phyloP scores from a whole-genome alignment of 768 basidiomycete genomes.

The Suillus hirtellus region DNA sequence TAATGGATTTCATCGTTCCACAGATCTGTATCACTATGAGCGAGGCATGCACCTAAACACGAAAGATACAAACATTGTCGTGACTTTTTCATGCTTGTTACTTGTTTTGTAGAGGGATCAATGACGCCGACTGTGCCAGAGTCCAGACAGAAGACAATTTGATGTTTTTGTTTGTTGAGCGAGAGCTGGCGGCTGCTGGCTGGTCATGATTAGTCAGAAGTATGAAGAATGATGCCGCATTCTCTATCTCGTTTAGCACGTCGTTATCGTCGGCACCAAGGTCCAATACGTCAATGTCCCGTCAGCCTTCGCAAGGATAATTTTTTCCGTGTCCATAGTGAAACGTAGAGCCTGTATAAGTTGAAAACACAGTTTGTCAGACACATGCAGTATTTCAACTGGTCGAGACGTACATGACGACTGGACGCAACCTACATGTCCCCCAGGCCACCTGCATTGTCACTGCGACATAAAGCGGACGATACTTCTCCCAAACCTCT shows the following conservation, averaged over 20 bases:
- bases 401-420: conserved; percentile 42
- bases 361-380: neutral
- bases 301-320: conserved; percentile 56
- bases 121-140: conserved; percentile 67
- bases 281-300: conserved; percentile 42
- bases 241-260: conserved; percentile 59
- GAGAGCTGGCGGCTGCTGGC: conserved; percentile 57
- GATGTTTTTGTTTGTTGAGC: conserved; percentile 63
- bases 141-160: conserved; percentile 73
- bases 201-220: conserved; percentile 36
- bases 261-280: conserved; percentile 56
- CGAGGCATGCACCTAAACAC: neutral
- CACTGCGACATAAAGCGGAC: conserved; percentile 46
- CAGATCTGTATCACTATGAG: conserved; percentile 58
- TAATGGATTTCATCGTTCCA: conserved; percentile 51
- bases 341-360: conserved; percentile 35
- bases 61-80: conserved; percentile 37
- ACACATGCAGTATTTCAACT: neutral
- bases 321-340: conserved; percentile 46
- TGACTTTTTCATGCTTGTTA: conserved; percentile 59
- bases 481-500: conserved; percentile 63
- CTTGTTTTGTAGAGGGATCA: conserved; percentile 49
- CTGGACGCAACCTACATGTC: conserved; percentile 72
- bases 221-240: conserved; percentile 7
- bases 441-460: conserved; percentile 41